Conservation (phyloP, 192 early-diverging fungal species). For the Coemansia sp. region DNA sequence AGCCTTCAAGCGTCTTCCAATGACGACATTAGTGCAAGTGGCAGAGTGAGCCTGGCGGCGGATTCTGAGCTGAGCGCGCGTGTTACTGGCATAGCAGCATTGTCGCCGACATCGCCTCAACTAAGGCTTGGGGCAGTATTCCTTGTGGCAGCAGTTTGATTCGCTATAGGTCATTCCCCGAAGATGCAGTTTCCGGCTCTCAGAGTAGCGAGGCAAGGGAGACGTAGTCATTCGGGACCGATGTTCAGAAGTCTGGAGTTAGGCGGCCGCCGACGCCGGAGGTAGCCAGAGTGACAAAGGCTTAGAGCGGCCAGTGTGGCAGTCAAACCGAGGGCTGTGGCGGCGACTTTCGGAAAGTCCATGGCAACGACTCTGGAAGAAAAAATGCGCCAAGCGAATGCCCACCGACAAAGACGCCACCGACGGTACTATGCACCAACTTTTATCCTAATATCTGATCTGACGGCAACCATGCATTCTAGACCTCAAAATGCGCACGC, state of each 20-base stretch:
- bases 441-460: slow-evolving; percentile 92
- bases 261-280: slow-evolving; percentile 16
- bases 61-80: not conserved
- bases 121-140: slow-evolving; percentile 5
- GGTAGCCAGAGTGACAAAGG: not conserved
- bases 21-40: slow-evolving; percentile 14
- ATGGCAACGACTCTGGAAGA: slow-evolving; percentile 40
- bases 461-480: slow-evolving; percentile 95
- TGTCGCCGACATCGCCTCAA: slow-evolving; percentile 12
- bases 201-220: not conserved
- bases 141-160: slow-evolving; percentile 35
- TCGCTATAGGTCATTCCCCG: slow-evolving; percentile 34
- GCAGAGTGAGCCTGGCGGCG: not conserved
- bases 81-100: not conserved
- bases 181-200: slow-evolving; percentile 14
- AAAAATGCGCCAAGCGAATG: slow-evolving; percentile 58
- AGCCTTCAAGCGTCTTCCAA: slow-evolving; percentile 1
- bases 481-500: slow-evolving; percentile 98
- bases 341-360: slow-evolving; percentile 5
- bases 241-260: not conserved
- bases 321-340: not conserved
- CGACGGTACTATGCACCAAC: slow-evolving; percentile 64
- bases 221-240: not conserved
- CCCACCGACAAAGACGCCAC: slow-evolving; percentile 41
- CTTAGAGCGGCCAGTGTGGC: slow-evolving; percentile 12